Percentiles rank a stretch among this genome's conserved stretches.
phyloP scores from a whole-genome alignment of 1,139 yeast species.

The Trichomonascaceae sp. region DNA sequence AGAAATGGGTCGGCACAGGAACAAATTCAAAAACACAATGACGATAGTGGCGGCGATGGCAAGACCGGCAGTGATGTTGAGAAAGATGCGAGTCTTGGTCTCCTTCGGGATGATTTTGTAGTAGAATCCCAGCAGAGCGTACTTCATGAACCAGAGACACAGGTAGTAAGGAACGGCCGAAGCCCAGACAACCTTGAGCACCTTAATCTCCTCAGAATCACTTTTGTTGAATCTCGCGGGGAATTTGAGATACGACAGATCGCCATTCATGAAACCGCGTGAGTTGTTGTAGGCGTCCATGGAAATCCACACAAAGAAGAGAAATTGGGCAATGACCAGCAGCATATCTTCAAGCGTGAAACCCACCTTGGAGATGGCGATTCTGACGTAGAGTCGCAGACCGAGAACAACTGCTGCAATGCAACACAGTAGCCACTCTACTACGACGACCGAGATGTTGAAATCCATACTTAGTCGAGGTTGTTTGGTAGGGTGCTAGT shows the following conservation, averaged over 20 bases:
- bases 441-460: slow-evolving; percentile 6
- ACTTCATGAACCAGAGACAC: slow-evolving; percentile 20
- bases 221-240: slow-evolving; percentile 6
- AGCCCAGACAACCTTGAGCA: slow-evolving; percentile 18
- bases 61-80: slow-evolving; percentile 12
- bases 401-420: slow-evolving; percentile 11
- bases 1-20: slow-evolving; percentile 20
- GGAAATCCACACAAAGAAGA: slow-evolving; percentile 19
- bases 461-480: too few relatives aligned
- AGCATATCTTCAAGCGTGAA: slow-evolving; percentile 19
- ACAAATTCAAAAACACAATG: slow-evolving; percentile 15
- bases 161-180: slow-evolving; percentile 20
- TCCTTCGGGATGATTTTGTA: slow-evolving; percentile 18
- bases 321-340: slow-evolving; percentile 15
- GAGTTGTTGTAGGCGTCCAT: slow-evolving; percentile 16
- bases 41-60: slow-evolving; percentile 11
- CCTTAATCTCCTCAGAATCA: slow-evolving; percentile 9
- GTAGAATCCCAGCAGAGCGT: slow-evolving; percentile 19
- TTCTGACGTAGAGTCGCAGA: slow-evolving; percentile 17
- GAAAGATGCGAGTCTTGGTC: slow-evolving; percentile 14
- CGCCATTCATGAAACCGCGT: slow-evolving; percentile 19
- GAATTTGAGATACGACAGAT: slow-evolving; percentile 14
- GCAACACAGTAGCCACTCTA: slow-evolving; percentile 18
- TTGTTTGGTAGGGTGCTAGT: too few relatives aligned
- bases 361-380: slow-evolving; percentile 14